Conservation (phyloP, 495 filamentous ascomycete genomes). For the Astrothelium subdiscretum region DNA sequence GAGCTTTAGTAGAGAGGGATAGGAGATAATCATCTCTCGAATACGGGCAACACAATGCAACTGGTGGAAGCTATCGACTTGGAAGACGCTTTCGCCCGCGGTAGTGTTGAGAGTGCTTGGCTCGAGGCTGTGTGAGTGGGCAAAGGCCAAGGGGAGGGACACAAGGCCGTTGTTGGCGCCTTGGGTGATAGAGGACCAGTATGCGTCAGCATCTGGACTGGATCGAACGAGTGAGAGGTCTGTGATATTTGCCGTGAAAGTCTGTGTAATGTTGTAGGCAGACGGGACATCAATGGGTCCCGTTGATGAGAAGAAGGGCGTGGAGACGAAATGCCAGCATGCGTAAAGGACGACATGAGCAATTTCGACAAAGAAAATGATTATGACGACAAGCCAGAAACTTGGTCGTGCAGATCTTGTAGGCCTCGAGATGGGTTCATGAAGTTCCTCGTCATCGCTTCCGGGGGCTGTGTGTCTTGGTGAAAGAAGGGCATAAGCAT, state of each 20-base stretch:
- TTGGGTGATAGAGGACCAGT: background rate
- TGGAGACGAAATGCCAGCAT: background rate
- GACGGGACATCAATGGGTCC: background rate
- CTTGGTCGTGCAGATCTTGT: background rate
- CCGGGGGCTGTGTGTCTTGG: background rate
- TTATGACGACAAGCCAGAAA: background rate
- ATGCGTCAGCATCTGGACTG: background rate
- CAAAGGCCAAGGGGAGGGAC: background rate
- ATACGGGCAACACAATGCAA: background rate
- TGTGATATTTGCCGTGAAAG: background rate
- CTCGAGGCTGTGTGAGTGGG: background rate
- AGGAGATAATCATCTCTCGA: constrained; percentile 1
- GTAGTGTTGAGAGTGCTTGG: background rate
- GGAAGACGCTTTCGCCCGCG: background rate
- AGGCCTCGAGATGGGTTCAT: background rate
- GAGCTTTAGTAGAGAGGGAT: background rate
- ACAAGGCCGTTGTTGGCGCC: background rate
- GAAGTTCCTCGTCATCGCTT: background rate
- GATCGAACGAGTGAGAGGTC: background rate
- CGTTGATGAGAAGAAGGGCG: background rate
- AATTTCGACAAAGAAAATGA: background rate
- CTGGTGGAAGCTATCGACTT: background rate
- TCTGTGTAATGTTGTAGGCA: background rate
- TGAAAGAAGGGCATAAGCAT: background rate
- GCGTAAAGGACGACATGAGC: background rate